A percentile compares a stretch with the other conserved stretches of the same genome.
These are phyloP conservation scores for Misopates orontium DNA, from an alignment of 257 asterid genomes.

Conservation along the genomic window DNA sequence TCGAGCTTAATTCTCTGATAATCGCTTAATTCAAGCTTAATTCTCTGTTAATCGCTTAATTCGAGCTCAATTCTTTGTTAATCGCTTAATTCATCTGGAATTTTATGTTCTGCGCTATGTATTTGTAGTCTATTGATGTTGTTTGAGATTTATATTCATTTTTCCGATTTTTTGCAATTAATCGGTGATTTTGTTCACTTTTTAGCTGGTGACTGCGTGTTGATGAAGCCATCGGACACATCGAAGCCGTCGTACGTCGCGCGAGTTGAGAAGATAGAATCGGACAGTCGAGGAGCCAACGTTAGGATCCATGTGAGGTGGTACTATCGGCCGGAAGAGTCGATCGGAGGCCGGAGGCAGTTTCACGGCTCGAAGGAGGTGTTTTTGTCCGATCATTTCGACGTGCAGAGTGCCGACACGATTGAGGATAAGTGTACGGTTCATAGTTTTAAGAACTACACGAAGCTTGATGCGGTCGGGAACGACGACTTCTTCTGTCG, in stretches of 20 bases:
- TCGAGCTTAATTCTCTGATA: too few relatives aligned
- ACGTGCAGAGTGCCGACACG: constrained; percentile 85
- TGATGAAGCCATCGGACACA: constrained; percentile 82
- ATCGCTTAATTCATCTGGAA: too few relatives aligned
- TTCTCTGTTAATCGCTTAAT: too few relatives aligned
- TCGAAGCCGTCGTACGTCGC: constrained; percentile 90
- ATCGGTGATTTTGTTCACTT: constrained; percentile 17
- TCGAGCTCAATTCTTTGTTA: too few relatives aligned
- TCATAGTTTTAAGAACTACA: constrained; percentile 82
- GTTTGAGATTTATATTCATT: too few relatives aligned
- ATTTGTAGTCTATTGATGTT: too few relatives aligned
- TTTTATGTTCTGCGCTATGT: too few relatives aligned
- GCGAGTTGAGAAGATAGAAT: constrained; percentile 79
- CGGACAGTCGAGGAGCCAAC: constrained; percentile 80
- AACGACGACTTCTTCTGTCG: constrained; percentile 92
- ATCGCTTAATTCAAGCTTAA: too few relatives aligned
- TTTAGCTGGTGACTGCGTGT: constrained; percentile 86
- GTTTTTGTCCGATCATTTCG: constrained; percentile 86
- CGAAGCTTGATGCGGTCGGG: constrained; percentile 89
- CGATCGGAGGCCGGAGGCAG: constrained; percentile 89
- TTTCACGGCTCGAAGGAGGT: constrained; percentile 93
- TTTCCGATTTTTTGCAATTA: neutral
- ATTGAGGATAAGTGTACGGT: constrained; percentile 88
- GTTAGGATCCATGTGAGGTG: constrained; percentile 75
- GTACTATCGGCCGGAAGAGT: constrained; percentile 98